Evolutionary conservation across 192 early-diverging fungal genomes (phyloP), one percentile per base, ranked within the genome.

Genomic region (Borealophlyctis nickersoniae): DNA sequence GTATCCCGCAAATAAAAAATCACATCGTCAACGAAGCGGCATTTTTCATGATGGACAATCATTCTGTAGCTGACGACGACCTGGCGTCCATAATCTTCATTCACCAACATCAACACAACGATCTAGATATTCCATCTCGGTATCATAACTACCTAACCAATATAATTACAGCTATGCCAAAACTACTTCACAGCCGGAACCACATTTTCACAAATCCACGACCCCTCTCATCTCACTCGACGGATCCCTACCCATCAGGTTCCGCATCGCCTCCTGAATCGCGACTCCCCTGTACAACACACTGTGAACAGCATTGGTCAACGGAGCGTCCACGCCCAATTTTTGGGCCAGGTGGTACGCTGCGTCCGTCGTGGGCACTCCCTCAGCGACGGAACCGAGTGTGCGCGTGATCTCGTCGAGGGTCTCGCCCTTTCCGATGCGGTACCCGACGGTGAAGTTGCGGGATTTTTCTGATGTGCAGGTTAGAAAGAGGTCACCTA

Each of bases 361-460:
- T 14, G 77, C 77, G 31, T 66, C 56, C 26, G 77, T 75, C 1
- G 80, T 82, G 22, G 66, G 74, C 22, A 82, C 77, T 57, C 77
- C 80, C 53, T 82, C 80, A 2, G 76, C 76, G 36, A 79, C 77
- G 27, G 73, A 76, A 22, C 80, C 80, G 22, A 82, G 63, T 2
- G 76, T 73, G 5, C 36, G 61, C 3, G 80, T 16, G 16, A 82
- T 62, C 39, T 82, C 65, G 13, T 77, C 72, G 22, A 82, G 66
- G 11, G 49, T 66, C 52, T 82, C 77, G 19, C 80, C 80, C 36
- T 74, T 50, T n/a, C 77, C 80, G 1, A 82, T 31, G 0, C 80
- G 66, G 56, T 60, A 77, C 11, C 80, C 80, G 22, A 80, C 80
- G 5, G 80, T 80, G 54, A 72, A 81, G 68, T 81, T 81, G 49